These are phyloP conservation scores for Auriscalpium vulgare DNA, from an alignment of 768 basidiomycete species.

Conservation along the genomic window DNA sequence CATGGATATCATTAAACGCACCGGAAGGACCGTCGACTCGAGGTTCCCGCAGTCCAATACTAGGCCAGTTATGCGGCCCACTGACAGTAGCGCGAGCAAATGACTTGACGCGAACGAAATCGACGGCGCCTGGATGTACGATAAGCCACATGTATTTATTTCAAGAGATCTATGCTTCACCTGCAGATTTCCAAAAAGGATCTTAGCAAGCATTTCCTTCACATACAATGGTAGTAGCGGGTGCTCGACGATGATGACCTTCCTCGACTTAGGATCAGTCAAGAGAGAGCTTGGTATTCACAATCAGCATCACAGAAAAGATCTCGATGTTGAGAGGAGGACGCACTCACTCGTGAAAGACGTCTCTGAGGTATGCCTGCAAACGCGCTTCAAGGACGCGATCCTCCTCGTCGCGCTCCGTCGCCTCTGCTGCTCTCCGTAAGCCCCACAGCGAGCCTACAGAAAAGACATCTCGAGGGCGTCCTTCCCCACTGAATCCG, in stretches of 20 bases:
- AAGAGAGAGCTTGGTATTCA: conserved; percentile 61
- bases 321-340: not conserved
- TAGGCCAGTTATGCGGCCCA: conserved; percentile 86
- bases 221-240: conserved; percentile 79
- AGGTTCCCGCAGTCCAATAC: conserved; percentile 91
- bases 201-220: conserved; percentile 80
- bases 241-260: conserved; percentile 89
- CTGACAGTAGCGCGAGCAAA: conserved; percentile 75
- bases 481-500: conserved; percentile 93
- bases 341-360: conserved; percentile 73
- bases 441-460: conserved; percentile 53
- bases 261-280: conserved; percentile 91
- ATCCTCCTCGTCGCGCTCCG: conserved; percentile 65
- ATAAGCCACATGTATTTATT: no score
- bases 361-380: conserved; percentile 60
- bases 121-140: conserved; percentile 66
- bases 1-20: conserved; percentile 29
- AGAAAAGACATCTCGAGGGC: conserved; percentile 82
- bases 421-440: conserved; percentile 42
- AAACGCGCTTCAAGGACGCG: conserved; percentile 62
- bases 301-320: conserved; percentile 9
- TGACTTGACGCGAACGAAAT: conserved; percentile 90
- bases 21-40: conserved; percentile 84
- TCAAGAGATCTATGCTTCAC: conserved; percentile 29
- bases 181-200: conserved; percentile 86